phyloP scores from a whole-genome alignment of 495 filamentous ascomycete species.

The Neurospora terricola region DNA sequence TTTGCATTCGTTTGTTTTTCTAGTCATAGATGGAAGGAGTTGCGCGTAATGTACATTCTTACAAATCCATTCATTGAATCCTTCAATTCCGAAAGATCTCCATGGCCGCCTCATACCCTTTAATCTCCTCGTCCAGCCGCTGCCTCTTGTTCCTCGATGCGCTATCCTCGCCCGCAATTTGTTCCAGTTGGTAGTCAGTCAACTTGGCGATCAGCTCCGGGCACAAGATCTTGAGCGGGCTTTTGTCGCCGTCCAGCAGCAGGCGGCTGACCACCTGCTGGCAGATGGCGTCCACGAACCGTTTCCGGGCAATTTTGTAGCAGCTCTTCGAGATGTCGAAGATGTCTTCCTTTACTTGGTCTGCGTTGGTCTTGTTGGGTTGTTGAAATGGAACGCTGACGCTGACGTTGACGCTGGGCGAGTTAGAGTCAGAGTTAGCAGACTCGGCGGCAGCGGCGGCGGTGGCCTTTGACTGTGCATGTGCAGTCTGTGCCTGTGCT shows the following conservation, averaged over 20 bases:
- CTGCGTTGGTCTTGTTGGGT: slow-evolving; percentile 30
- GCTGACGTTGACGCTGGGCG: not conserved
- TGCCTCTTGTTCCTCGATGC: slow-evolving; percentile 9
- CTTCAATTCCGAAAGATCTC: slow-evolving; percentile 3
- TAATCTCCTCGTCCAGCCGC: slow-evolving; percentile 13
- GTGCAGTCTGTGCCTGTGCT: not conserved
- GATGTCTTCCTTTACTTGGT: slow-evolving; percentile 32
- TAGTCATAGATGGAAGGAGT: no score
- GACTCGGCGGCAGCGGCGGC: not conserved
- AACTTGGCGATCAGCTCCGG: slow-evolving; percentile 15
- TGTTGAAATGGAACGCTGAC: slow-evolving; percentile 6
- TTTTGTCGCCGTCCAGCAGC: slow-evolving; percentile 15
- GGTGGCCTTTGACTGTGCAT: not conserved
- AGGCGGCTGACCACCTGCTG: slow-evolving; percentile 20
- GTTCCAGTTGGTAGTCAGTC: slow-evolving; percentile 14
- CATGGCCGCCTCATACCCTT: slow-evolving; percentile 7
- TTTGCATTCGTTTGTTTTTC: no score
- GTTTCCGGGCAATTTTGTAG: slow-evolving; percentile 45
- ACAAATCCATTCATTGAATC: not conserved
- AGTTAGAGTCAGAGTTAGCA: not conserved
- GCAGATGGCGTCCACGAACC: slow-evolving; percentile 45
- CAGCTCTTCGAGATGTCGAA: slow-evolving; percentile 47
- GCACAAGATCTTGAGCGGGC: slow-evolving; percentile 18
- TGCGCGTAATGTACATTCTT: not conserved
- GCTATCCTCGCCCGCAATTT: slow-evolving; percentile 20